A percentile compares a stretch with the other conserved stretches of the same genome.
Evolutionary conservation across 192 early-diverging fungal species (phyloP).

Genomic region (Linnemannia zychae): DNA sequence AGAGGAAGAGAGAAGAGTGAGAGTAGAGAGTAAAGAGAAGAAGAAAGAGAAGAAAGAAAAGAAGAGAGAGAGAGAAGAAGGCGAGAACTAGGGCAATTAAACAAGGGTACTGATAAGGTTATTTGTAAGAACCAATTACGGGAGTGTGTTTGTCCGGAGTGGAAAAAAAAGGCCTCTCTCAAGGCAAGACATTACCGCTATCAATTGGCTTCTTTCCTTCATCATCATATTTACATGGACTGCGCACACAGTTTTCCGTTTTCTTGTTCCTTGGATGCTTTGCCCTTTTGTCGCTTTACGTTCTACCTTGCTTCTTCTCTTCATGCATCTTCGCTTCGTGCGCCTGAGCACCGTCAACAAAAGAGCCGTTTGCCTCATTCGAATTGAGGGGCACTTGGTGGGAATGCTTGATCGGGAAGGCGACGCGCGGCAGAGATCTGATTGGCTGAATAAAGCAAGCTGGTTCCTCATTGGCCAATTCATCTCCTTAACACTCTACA

Average conservation of each 20-base stretch:
- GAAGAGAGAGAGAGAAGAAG: neutral
- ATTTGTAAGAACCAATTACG: neutral
- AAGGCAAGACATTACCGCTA: neutral
- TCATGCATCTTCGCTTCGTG: neutral
- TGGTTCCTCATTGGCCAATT: neutral
- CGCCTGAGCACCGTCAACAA: neutral
- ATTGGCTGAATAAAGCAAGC: neutral
- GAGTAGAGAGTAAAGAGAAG: neutral
- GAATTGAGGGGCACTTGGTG: neutral
- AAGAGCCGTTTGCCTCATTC: neutral
- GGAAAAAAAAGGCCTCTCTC: neutral
- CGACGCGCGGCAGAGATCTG: neutral
- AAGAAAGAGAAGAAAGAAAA: neutral
- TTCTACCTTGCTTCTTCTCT: too few species aligned
- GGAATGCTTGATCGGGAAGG: neutral
- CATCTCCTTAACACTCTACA: too few species aligned
- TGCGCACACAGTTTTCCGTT: too few species aligned
- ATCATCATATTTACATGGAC: too few species aligned
- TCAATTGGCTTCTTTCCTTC: neutral
- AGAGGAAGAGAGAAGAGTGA: neutral
- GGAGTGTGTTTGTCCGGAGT: too few species aligned
- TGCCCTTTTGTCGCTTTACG: too few species aligned
- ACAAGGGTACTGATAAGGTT: neutral
- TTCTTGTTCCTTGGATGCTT: too few species aligned
- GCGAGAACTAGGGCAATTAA: neutral